A percentile compares a stretch with the other conserved stretches of the same genome.
phyloP scores from a whole-genome alignment of 768 basidiomycete genomes.

The Neoboletus subvelutipes region DNA sequence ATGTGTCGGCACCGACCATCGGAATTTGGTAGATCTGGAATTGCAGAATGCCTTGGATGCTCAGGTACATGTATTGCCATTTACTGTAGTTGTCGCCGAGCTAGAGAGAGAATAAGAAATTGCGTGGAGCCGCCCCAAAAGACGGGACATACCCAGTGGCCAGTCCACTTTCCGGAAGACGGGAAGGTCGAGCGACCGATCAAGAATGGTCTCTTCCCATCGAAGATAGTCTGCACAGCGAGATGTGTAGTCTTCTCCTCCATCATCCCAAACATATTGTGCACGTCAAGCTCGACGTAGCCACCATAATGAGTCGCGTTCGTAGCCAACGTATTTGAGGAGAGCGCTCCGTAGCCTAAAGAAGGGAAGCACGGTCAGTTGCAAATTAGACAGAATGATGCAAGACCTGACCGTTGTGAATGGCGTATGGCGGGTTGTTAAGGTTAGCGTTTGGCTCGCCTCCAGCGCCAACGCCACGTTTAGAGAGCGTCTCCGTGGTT shows the following conservation, averaged over 20 bases:
- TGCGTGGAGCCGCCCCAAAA: neutral
- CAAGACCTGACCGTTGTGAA: conserved; percentile 59
- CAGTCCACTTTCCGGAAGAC: conserved; percentile 66
- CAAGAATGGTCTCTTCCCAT: conserved; percentile 66
- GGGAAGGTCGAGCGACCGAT: conserved; percentile 71
- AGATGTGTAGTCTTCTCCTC: conserved; percentile 65
- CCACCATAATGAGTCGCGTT: conserved; percentile 71
- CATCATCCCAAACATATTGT: conserved; percentile 73
- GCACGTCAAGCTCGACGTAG: conserved; percentile 60
- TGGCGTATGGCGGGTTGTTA: conserved; percentile 62
- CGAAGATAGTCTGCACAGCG: conserved; percentile 51
- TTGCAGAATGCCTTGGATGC: conserved; percentile 74
- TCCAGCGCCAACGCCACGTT: conserved; percentile 52
- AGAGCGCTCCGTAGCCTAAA: conserved; percentile 53
- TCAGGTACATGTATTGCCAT: conserved; percentile 71
- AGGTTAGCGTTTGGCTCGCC: conserved; percentile 47
- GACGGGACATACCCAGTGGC: conserved; percentile 55
- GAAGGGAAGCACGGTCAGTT: neutral
- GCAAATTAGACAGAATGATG: neutral
- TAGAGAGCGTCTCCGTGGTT: conserved; percentile 25
- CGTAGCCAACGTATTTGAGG: conserved; percentile 56
- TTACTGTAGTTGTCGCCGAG: conserved; percentile 76
- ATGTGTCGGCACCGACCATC: conserved; percentile 78
- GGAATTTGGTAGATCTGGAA: conserved; percentile 85
- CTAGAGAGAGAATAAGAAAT: conserved; percentile 30